Evolutionary conservation across 1,139 yeast genomes (phyloP).

Genomic region (Yamadazyma kanchanaburiensis): DNA sequence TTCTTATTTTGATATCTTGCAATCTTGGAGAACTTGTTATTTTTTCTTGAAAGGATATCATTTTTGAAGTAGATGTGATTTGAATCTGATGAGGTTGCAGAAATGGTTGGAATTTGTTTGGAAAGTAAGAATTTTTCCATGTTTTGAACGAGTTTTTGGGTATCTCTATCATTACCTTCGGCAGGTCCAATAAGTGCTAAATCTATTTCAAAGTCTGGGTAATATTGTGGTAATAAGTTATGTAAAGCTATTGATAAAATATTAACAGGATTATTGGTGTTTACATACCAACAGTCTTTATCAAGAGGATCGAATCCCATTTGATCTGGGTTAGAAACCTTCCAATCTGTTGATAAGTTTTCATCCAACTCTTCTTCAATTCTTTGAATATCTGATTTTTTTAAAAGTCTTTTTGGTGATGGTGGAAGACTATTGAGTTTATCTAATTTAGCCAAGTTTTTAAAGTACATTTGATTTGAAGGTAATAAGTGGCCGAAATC

Average conservation of each 20-base stretch:
- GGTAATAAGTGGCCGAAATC: slow-evolving; percentile 34
- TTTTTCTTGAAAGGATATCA: slow-evolving; percentile 22
- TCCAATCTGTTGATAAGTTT: slow-evolving; percentile 2
- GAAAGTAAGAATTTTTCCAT: slow-evolving; percentile 20
- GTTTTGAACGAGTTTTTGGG: slow-evolving; percentile 8
- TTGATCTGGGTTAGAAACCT: slow-evolving; percentile 10
- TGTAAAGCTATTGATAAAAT: slow-evolving; percentile 30
- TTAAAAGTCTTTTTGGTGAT: slow-evolving; percentile 13
- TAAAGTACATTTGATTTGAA: slow-evolving; percentile 29
- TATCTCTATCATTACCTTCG: slow-evolving; percentile 20
- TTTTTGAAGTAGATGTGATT: slow-evolving; percentile 32
- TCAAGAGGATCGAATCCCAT: slow-evolving; percentile 36
- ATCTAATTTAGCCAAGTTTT: slow-evolving; percentile 17
- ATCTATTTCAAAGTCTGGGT: slow-evolving; percentile 31
- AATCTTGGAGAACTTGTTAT: slow-evolving; percentile 24
- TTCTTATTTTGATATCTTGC: slow-evolving; percentile 23
- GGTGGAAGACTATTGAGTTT: slow-evolving; percentile 14
- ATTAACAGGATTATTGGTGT: slow-evolving; percentile 26
- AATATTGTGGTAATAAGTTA: slow-evolving; percentile 27
- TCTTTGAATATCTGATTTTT: slow-evolving; percentile 6
- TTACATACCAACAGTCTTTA: slow-evolving; percentile 37
- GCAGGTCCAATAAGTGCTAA: slow-evolving; percentile 40
- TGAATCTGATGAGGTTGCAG: slow-evolving; percentile 25
- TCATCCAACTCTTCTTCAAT: slow-evolving; percentile 4
- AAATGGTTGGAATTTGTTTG: slow-evolving; percentile 26